A percentile compares a stretch with the other conserved stretches of the same genome.
phyloP scores from a whole-genome alignment of 495 filamentous ascomycete genomes.

The Penicillium manginii region DNA sequence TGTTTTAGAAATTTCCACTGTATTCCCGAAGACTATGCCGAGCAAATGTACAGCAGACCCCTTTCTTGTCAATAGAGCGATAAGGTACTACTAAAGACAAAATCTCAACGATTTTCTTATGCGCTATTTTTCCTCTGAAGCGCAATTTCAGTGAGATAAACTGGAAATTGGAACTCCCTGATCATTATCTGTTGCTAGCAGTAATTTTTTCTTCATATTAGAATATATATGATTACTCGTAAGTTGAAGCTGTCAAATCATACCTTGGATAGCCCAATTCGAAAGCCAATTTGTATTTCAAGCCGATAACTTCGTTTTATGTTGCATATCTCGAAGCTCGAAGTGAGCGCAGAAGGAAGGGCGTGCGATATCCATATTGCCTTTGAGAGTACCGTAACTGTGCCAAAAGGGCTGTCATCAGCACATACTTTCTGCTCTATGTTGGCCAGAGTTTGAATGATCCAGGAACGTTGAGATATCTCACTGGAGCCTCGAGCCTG shows the following conservation, averaged over 20 bases:
- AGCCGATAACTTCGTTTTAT: neutral
- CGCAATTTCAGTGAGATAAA: neutral
- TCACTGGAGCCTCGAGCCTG: neutral
- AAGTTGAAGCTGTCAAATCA: too few species aligned
- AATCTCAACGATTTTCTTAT: too few species aligned
- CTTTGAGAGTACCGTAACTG: neutral
- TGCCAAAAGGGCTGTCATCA: neutral
- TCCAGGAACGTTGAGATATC: neutral
- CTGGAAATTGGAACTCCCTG: neutral
- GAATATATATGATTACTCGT: neutral
- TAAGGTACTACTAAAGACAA: too few species aligned
- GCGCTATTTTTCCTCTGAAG: neutral
- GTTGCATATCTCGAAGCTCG: slow-evolving; percentile 6
- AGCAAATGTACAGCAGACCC: too few species aligned
- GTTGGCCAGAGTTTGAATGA: slow-evolving; percentile 1
- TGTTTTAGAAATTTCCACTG: too few species aligned
- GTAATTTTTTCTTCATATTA: neutral
- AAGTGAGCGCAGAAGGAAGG: neutral
- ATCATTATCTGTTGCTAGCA: neutral
- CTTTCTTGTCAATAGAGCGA: too few species aligned
- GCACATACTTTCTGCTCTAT: neutral
- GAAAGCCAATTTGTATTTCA: neutral
- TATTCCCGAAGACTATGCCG: too few species aligned
- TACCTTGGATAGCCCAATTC: slow-evolving; percentile 1
- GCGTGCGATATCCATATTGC: neutral